These are phyloP conservation scores for Pseudogymnoascus sp. DNA, from an alignment of 2,329 filamentous ascomycete species.

Conservation along the genomic window DNA sequence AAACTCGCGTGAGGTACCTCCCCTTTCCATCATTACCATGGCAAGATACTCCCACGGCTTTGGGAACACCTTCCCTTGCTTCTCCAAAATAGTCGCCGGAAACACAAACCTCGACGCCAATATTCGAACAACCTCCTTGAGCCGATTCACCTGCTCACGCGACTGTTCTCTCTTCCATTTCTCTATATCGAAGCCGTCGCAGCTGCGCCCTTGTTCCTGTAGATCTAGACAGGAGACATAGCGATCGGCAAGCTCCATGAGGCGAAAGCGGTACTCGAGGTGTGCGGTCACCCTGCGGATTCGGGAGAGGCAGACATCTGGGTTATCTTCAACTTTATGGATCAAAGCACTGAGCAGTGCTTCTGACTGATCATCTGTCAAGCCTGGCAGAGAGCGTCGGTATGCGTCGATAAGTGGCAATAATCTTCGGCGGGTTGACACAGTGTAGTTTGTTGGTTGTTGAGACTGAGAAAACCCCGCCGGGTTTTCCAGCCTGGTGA, in stretches of 20 bases:
- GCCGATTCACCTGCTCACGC: background rate
- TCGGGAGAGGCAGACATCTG: background rate
- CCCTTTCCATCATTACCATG: background rate
- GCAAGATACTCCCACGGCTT: slow-evolving; percentile 8
- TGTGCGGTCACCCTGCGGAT: background rate
- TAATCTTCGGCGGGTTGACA: background rate
- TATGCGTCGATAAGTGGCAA: background rate
- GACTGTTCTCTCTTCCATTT: background rate
- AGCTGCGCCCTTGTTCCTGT: background rate
- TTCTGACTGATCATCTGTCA: background rate
- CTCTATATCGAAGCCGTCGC: background rate
- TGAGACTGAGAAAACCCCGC: background rate
- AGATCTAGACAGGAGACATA: background rate
- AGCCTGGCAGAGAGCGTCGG: background rate
- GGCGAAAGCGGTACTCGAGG: background rate
- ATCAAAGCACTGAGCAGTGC: background rate
- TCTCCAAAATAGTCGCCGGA: background rate
- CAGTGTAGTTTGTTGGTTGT: background rate
- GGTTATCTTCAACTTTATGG: background rate
- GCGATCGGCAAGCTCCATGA: background rate
- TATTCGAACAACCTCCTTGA: background rate
- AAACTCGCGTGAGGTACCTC: background rate
- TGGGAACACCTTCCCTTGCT: background rate
- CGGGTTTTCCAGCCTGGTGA: background rate
- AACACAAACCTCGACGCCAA: background rate